Evolutionary conservation across 345 rosid species (phyloP), one percentile per base, ranked within the genome.

Genomic region (Moricandia moricandioides): DNA sequence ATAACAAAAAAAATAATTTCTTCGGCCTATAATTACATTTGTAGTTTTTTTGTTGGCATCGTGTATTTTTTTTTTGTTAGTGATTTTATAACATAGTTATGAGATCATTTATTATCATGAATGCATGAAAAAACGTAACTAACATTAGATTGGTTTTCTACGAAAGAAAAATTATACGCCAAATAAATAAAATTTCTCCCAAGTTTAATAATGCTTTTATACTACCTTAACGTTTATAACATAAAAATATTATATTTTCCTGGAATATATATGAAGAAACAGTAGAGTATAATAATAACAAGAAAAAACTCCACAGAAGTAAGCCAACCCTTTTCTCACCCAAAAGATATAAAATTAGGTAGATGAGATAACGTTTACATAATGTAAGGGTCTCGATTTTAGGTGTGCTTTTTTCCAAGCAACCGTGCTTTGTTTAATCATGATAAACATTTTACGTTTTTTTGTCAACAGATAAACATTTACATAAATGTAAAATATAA

Each of bases 271-370:
- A 27, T 30, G 7, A 29, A 31, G 18, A 64, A 37, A 65, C 2
- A 35, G 8, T 29, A 13, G 6, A 40, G 47, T 43, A 12, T 43
- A 39, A 17, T 2, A 40, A 18, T 6, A 29, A 14, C 17, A 67
- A 58, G 51, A 33, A 66, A 66, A 56, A 58, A 9, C 30, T 58
- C 27, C 39, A n/a, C 9, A 26, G 21, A 33, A 58, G 24, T 3
- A 10, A 60, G 45, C 62, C 60, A 43, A 29, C 69, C 17, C 27
- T 17, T 76, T 76, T 69, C 79, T 62, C 74, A 76, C 54, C 79
- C 58, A 69, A 64, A 52, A 29, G 29, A 52, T 69, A 62, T 57
- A 52, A 21, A 52, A 30, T 69, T 62, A 62, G 74, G 74, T 76
- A 18, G 61, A 31, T 49, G 43, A 17, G 45, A 35, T 61, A 29